Evolutionary conservation across 768 basidiomycete species (phyloP), one percentile per base, ranked within the genome.

Genomic region (Trametes meyenii): DNA sequence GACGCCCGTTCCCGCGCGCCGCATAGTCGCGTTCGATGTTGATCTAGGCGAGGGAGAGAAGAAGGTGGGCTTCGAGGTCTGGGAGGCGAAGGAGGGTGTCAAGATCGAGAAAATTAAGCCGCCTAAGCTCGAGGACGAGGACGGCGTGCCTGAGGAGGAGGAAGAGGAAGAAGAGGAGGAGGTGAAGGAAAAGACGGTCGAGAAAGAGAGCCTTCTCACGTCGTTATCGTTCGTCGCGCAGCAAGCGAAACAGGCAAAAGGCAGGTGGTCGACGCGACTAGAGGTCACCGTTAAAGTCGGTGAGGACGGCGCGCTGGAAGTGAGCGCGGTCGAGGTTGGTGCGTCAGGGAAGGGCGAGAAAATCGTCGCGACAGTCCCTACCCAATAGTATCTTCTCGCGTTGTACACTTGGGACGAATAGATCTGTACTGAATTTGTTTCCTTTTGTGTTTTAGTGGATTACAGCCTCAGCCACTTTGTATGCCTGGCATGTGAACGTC

Each of bases 21-120:
- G 92, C 33, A 78, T 77, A 12, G 75, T 88, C 46, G 72, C 79
- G 17, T 79, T 92, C 62, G 85, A 87, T 38, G 84, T 86, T 24
- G 79, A 78, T 21, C 72, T 88, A 24, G 78, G 72, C 54, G 73
- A 67, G 43, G 76, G 69, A 3, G 67, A 61, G 55, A 82, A 79
- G 67, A 76, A 75, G 66, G 76, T 90, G 44, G 85, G 82, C 13
- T 81, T 88, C 54, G 92, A 94, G 72, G 75, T 93, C 26, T 91
- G 89, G 89, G 90, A 94, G 70, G 85, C 86, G 17, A 81, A 81
- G 54, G 90, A 92, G 68, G 81, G 81, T 2, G 78, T 91, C 62
- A 82, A 83, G 58, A 71, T 87, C 19, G 88, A 89, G 66, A 85
- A 82, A 68, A 75, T 83, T 23, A 78, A 76, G 51, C 78, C 77